A percentile compares a stretch with the other conserved stretches of the same genome.
Evolutionary conservation across 768 basidiomycete species (phyloP).

Genomic region (Agrocybe pediades): DNA sequence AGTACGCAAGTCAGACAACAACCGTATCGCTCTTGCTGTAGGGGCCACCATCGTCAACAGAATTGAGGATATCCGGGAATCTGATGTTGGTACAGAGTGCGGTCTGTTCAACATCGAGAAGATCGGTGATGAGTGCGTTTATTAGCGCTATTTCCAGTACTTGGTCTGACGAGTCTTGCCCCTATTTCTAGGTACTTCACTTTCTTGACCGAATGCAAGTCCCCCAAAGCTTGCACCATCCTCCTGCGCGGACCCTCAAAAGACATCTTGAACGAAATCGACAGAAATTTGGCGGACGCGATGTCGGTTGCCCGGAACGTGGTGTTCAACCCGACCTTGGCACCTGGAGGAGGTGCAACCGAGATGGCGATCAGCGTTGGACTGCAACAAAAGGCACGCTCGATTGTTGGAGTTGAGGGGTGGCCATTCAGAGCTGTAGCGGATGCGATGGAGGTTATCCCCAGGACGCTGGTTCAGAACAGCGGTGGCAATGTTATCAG

Average conservation of each 20-base stretch:
- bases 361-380: conserved; percentile 98
- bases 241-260: conserved; percentile 97
- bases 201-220: conserved; percentile 89
- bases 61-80: conserved; percentile 89
- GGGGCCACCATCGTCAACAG: conserved; percentile 98
- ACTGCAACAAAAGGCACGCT: conserved; percentile 76
- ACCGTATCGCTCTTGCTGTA: conserved; percentile 93
- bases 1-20: conserved; percentile 99
- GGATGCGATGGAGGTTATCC: conserved; percentile 97
- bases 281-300: conserved; percentile 95
- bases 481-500: conserved; percentile 94
- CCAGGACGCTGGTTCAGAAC: conserved; percentile 93
- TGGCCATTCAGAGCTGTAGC: conserved; percentile 92
- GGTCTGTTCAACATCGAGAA: conserved; percentile 98
- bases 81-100: conserved; percentile 90
- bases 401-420: conserved; percentile 84
- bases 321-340: conserved; percentile 92
- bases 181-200: conserved; percentile 78
- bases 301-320: conserved; percentile 98
- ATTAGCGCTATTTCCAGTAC: conserved; percentile 21
- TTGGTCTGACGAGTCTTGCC: neutral
- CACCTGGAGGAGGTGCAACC: conserved; percentile 94
- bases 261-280: conserved; percentile 97
- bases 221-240: conserved; percentile 97
- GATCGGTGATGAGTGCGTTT: conserved; percentile 86